A percentile compares a stretch with the other conserved stretches of the same genome.
Evolutionary conservation across 495 filamentous ascomycete genomes (phyloP).

Genomic region (Penicillium turbatum): DNA sequence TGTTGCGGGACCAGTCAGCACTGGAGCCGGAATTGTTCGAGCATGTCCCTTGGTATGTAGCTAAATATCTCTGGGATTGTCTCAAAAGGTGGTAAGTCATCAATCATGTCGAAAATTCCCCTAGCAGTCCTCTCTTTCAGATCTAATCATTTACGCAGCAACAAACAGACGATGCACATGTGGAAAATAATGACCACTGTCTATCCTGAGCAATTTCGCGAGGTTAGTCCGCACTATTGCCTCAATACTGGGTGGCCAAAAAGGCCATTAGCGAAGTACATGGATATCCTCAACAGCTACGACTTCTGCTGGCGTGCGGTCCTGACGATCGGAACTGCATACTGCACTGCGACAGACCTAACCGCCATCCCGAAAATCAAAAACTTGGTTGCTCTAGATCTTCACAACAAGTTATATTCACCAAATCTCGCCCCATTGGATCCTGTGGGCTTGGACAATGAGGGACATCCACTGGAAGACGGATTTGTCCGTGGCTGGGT

Average conservation of each 20-base stretch:
- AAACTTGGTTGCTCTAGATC: constrained; percentile 39
- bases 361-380: constrained; percentile 30
- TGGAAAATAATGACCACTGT: constrained; percentile 40
- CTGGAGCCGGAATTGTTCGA: constrained; percentile 27
- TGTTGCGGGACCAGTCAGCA: constrained; percentile 31
- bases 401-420: constrained; percentile 11
- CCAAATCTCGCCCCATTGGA: not conserved
- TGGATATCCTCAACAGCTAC: constrained; percentile 31
- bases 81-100: constrained; percentile 28
- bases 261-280: constrained; percentile 29
- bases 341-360: constrained; percentile 29
- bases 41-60: constrained; percentile 36
- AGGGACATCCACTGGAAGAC: constrained; percentile 24
- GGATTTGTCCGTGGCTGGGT: constrained; percentile 39
- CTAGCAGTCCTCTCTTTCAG: not conserved
- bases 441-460: constrained; percentile 2
- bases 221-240: constrained; percentile 18
- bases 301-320: constrained; percentile 28
- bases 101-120: not conserved
- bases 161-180: constrained; percentile 37
- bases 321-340: constrained; percentile 26
- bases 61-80: constrained; percentile 37
- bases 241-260: constrained; percentile 23
- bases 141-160: constrained; percentile 19
- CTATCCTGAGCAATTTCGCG: constrained; percentile 33